phyloP scores from a whole-genome alignment of 2,329 filamentous ascomycete genomes.

The Penicillium sp. region DNA sequence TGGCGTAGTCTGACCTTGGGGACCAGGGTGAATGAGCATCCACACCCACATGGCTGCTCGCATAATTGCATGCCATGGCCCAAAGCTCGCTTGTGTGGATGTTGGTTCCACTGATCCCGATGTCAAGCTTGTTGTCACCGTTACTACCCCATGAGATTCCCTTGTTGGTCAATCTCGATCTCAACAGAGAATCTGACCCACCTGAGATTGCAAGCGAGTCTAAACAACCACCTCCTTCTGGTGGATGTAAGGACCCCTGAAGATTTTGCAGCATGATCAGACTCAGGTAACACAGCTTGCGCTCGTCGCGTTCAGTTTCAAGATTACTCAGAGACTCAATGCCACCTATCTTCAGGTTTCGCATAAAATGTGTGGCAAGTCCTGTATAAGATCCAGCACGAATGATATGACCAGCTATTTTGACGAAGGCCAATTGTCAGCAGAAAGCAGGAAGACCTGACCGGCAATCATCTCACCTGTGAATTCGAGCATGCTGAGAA shows the following conservation, averaged over 20 bases:
- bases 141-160: neutral
- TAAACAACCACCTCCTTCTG: neutral
- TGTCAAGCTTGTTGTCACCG: constrained; percentile 17
- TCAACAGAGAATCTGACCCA: neutral
- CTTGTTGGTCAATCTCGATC: constrained; percentile 3
- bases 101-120: constrained; percentile 44
- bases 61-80: constrained; percentile 49
- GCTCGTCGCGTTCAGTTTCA: constrained; percentile 24
- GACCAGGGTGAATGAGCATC: constrained; percentile 46
- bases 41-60: constrained; percentile 39
- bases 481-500: constrained; percentile 34
- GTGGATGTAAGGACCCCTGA: constrained; percentile 27
- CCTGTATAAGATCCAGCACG: constrained; percentile 21
- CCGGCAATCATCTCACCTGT: constrained; percentile 20
- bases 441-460: neutral
- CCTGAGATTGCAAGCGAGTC: constrained; percentile 10
- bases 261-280: constrained; percentile 41
- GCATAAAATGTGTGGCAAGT: constrained; percentile 23
- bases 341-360: constrained; percentile 9
- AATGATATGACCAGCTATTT: constrained; percentile 19
- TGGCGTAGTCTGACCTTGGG: constrained; percentile 50
- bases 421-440: neutral
- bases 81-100: constrained; percentile 47
- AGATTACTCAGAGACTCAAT: constrained; percentile 17
- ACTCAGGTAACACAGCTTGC: constrained; percentile 31